Evolutionary conservation across 441 rosid genomes (phyloP), one percentile per base, ranked within the genome.

Genomic region (Bruguiera hainesii): DNA sequence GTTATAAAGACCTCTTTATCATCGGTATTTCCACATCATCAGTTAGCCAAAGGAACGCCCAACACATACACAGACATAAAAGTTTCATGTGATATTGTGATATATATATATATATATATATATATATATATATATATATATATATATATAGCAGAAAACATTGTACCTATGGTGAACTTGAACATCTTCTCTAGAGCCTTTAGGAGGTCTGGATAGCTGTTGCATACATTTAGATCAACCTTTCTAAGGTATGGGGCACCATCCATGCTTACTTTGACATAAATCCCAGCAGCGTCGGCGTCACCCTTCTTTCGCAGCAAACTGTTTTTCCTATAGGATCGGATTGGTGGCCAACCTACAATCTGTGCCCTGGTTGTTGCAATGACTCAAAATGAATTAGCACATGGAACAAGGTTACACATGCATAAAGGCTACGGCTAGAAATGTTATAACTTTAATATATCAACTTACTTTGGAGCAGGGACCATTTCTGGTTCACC

Each of bases 191-290:
- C 92, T 11, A 88, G 46, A 39, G 92, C 90, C 71, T 76, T 75
- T 2, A 93, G 79, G 39, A 93, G 85, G 58, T 90, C 89, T 3
- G 72, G 67, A 50, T 93, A 90, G 30, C 85, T 82, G 25, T 77
- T 64, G 80, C 86, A 93, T 67, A 76, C 76, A 69, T 85, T 84
- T 25, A 93, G 87, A 75, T 93, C 92, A 53, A 93, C 83, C 72
- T 93, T 93, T 71, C 98, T 86, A 3, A 93, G 90, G 55, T 87
- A 93, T 26, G 98, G 98, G 7, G 98, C 96, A 57, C 97, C 97
- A 55, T 90, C 98, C 89, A 92, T 83, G 76, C 97, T 88, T 26
- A 92, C 97, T 83, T 92, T 93, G 78, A 93, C 84, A 28, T 78
- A 89, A 33, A 85, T 85, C 71, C 87, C 90, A 50, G 69, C 59